Evolutionary conservation across 306 rosid species (phyloP).

Genomic region (Castanea mollissima): DNA sequence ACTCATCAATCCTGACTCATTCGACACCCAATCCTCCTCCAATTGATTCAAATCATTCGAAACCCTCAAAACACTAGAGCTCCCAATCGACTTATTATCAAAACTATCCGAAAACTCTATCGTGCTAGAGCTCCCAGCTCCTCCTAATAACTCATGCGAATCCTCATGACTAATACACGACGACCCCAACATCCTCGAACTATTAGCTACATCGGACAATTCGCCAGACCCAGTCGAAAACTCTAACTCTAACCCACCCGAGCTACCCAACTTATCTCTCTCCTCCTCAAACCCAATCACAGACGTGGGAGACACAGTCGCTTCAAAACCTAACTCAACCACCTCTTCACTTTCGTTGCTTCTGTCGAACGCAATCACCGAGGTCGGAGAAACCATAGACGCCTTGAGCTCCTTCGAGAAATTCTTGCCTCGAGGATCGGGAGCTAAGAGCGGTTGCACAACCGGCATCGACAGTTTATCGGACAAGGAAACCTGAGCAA

Average conservation of each 20-base stretch:
- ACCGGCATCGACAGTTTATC: slow-evolving; percentile 67
- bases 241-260: slow-evolving; percentile 64
- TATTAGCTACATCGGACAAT: slow-evolving; percentile 40
- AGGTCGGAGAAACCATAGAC: slow-evolving; percentile 72
- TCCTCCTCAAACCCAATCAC: slow-evolving; percentile 63
- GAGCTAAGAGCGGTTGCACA: slow-evolving; percentile 69
- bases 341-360: slow-evolving; percentile 35
- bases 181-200: slow-evolving; percentile 36
- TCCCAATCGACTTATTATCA: slow-evolving; percentile 50
- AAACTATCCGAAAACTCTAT: slow-evolving; percentile 53
- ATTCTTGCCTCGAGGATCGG: slow-evolving; percentile 36
- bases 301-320: slow-evolving; percentile 71
- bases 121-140: slow-evolving; percentile 46
- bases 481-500: slow-evolving; percentile 43
- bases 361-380: slow-evolving; percentile 63
- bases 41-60: slow-evolving; percentile 46
- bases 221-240: slow-evolving; percentile 61
- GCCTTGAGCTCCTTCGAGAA: slow-evolving; percentile 61
- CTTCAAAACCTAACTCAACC: slow-evolving; percentile 48
- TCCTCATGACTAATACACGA: slow-evolving; percentile 42
- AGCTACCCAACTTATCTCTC: slow-evolving; percentile 72
- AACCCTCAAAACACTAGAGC: slow-evolving; percentile 43
- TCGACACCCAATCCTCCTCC: slow-evolving; percentile 65
- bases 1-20: slow-evolving; percentile 80
- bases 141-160: slow-evolving; percentile 51